Evolutionary conservation across 139 green algal genomes (phyloP).

Genomic region (Asterochloris erici): DNA sequence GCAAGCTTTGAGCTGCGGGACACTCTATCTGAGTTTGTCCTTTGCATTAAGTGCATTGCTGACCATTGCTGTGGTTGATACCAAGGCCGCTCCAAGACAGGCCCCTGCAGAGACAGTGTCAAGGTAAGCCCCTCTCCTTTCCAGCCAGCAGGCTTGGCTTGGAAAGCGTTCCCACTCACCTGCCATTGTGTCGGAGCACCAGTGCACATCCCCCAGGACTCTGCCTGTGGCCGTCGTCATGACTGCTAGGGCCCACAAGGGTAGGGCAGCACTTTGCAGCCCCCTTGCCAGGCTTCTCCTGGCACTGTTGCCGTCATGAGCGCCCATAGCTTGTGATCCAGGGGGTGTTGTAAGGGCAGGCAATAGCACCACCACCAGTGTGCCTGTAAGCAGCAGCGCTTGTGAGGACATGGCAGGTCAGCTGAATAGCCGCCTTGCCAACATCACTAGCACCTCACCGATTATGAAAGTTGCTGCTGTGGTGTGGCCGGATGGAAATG

Average conservation of each 20-base stretch:
- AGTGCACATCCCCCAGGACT: slow-evolving; percentile 20
- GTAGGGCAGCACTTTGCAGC: background rate
- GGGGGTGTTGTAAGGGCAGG: background rate
- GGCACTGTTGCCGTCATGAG: background rate
- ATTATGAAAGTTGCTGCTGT: slow-evolving; percentile 30
- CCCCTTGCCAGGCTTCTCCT: background rate
- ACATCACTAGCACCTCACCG: slow-evolving; percentile 20
- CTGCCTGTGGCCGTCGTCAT: slow-evolving; percentile 17
- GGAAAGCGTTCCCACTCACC: too few species aligned
- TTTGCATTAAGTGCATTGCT: background rate
- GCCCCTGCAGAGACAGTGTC: background rate
- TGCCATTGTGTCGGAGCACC: slow-evolving; percentile 23
- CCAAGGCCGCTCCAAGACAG: background rate
- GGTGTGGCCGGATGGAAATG: slow-evolving; percentile 42
- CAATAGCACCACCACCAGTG: background rate
- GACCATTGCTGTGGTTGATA: slow-evolving; percentile 3
- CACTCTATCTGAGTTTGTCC: background rate
- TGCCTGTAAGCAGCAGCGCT: background rate
- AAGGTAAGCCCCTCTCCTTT: background rate
- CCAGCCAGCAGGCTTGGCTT: too few species aligned
- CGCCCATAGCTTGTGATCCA: too few species aligned
- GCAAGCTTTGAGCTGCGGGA: background rate
- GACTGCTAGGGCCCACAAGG: background rate
- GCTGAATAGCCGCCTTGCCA: background rate
- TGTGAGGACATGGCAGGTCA: background rate